Evolutionary conservation across 345 rosid genomes (phyloP), one percentile per base, ranked within the genome.

Genomic region (Camelina sativa): DNA sequence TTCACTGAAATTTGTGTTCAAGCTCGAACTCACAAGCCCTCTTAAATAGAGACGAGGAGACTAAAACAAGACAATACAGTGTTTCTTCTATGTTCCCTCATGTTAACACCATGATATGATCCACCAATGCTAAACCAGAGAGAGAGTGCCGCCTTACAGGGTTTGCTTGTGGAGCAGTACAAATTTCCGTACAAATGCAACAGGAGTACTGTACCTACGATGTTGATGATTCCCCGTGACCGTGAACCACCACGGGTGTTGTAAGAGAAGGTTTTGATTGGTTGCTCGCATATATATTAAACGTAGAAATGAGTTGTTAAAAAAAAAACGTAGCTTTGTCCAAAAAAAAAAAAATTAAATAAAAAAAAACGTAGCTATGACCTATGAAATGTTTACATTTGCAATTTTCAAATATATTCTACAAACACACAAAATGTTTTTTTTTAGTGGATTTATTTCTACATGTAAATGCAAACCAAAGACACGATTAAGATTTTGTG

Each of bases 171-270:
- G 65, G 22, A 57, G 4, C 65, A 30, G n/a, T 46, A 11, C 5
- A 28, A 28, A 4, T 58, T 70, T 46, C 65, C 65, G 74, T 58
- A 70, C 74, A 46, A 46, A 23, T 17, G 41, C 41, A 41, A 69
- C 43, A 13, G 19, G 28, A 41, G 13, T 41, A 28, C 32, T 28
- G 41, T 56, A 44, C 30, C 22, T 52, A 37, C 35, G 50, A 52
- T 53, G 8, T 8, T 34, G 37, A n/a, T 51, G 32, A 35, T 67
- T 11, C 5, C 4, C 30, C 30, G 30, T 28, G 5, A 2, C 16
- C 20, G 41, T 28, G 64, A 44, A 25, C 62, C 37, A 7, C 37
- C 37, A 68, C 25, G 9, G 8, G 5, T 59, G 43, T 19, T 35
- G 64, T 10, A 17, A 59, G n/a, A 4, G 3, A n/a, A 44, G 48